Evolutionary conservation across 768 basidiomycete genomes (phyloP).

Genomic region (Trametes cingulata): DNA sequence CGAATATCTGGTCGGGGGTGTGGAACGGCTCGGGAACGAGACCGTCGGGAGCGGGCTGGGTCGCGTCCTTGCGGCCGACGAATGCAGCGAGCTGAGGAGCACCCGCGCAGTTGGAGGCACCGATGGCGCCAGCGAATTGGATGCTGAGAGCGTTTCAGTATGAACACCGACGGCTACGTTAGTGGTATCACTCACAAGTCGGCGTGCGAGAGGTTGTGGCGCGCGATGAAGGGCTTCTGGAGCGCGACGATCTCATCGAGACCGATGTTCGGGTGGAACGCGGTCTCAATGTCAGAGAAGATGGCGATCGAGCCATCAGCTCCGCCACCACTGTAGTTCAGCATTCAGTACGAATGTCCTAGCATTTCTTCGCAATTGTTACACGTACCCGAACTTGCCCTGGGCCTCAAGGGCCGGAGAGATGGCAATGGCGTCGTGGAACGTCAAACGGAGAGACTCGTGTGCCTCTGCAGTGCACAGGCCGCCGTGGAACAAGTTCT

Average conservation of each 20-base stretch:
- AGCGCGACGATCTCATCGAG: slow-evolving; percentile 23
- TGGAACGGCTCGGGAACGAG: slow-evolving; percentile 17
- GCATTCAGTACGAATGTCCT: too few species aligned
- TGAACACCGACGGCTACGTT: not conserved
- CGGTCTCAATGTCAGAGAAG: slow-evolving; percentile 43
- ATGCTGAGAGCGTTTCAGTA: not conserved
- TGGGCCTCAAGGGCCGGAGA: slow-evolving; percentile 14
- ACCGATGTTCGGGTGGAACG: slow-evolving; percentile 42
- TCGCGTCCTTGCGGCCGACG: slow-evolving; percentile 17
- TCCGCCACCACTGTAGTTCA: slow-evolving; percentile 27
- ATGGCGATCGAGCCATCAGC: slow-evolving; percentile 51
- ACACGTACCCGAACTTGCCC: slow-evolving; percentile 12
- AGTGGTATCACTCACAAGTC: slow-evolving; percentile 13
- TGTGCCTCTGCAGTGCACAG: slow-evolving; percentile 35
- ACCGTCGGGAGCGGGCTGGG: slow-evolving; percentile 8
- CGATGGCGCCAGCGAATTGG: slow-evolving; percentile 18
- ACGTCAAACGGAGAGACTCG: slow-evolving; percentile 30
- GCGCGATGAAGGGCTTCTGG: slow-evolving; percentile 15
- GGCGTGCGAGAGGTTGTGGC: slow-evolving; percentile 14
- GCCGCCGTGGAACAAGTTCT: slow-evolving; percentile 31
- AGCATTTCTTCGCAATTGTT: too few species aligned
- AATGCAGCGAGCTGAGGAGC: slow-evolving; percentile 14
- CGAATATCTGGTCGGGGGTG: slow-evolving; percentile 23
- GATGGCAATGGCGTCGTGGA: slow-evolving; percentile 30
- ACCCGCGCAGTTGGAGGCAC: slow-evolving; percentile 16